These are phyloP conservation scores for Boletus smithii DNA, from an alignment of 1,284 basidiomycete genomes.

Conservation along the genomic window DNA sequence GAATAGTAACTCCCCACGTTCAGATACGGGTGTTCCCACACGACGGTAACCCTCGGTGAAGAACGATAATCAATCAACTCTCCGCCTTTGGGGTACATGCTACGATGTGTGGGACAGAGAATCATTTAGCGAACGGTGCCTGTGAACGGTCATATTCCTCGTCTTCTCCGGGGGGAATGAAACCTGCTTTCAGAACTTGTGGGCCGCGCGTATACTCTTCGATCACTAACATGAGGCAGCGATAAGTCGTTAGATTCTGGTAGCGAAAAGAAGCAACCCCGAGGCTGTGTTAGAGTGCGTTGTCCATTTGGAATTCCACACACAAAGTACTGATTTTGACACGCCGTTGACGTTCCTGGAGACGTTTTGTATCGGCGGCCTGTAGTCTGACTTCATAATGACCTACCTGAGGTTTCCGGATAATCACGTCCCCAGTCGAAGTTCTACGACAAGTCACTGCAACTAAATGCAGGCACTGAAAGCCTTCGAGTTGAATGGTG, in stretches of 20 bases:
- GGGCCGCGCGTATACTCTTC: conserved; percentile 8
- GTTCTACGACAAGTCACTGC: no score
- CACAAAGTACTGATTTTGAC: no score
- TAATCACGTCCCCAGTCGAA: no score
- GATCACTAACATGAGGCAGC: conserved; percentile 20
- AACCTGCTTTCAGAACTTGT: conserved; percentile 3
- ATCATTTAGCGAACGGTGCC: conserved; percentile 22
- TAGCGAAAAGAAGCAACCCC: conserved; percentile 4
- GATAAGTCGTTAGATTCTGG: conserved; percentile 9
- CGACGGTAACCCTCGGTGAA: conserved; percentile 7
- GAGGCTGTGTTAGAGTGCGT: conserved; percentile 10
- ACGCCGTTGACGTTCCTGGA: conserved; percentile 1
- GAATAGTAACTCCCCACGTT: conserved; percentile 1
- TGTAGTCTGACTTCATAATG: neutral
- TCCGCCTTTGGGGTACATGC: conserved; percentile 12
- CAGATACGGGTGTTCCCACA: conserved; percentile 2
- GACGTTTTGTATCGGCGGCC: neutral
- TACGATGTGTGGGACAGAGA: conserved; percentile 14
- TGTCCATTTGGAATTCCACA: neutral
- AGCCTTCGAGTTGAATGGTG: no score
- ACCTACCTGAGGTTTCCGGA: neutral
- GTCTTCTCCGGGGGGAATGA: conserved; percentile 10
- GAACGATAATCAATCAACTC: conserved; percentile 5
- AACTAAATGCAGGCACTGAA: no score
- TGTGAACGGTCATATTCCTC: conserved; percentile 16